Evolutionary conservation across 371 early-diverging fungal species (phyloP).

Genomic region (Chytridiales sp.): DNA sequence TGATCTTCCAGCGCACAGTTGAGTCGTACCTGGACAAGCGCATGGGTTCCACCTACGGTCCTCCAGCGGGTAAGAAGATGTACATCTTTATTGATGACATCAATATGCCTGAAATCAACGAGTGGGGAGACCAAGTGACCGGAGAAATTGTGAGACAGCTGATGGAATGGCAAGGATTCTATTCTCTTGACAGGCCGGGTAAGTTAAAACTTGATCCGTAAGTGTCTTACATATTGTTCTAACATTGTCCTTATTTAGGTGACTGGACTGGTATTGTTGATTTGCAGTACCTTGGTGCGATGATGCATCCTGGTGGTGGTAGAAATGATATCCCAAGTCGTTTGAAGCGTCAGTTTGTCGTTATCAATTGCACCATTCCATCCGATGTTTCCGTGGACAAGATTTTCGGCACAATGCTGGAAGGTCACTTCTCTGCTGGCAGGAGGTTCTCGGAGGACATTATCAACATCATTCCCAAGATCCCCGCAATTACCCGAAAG

Average conservation of each 20-base stretch:
- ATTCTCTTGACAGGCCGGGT: slow-evolving; percentile 60
- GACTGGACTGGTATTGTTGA: slow-evolving; percentile 67
- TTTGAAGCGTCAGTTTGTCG: slow-evolving; percentile 58
- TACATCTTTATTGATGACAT: slow-evolving; percentile 63
- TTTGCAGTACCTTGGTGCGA: slow-evolving; percentile 58
- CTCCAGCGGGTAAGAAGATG: slow-evolving; percentile 68
- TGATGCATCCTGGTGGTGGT: slow-evolving; percentile 70
- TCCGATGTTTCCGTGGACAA: slow-evolving; percentile 62
- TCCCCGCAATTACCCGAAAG: slow-evolving; percentile 52
- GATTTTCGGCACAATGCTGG: slow-evolving; percentile 64
- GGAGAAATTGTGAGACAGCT: slow-evolving; percentile 63
- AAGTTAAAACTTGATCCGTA: slow-evolving; percentile 7
- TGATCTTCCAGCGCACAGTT: slow-evolving; percentile 62
- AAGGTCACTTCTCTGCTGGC: slow-evolving; percentile 56
- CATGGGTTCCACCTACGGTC: slow-evolving; percentile 66
- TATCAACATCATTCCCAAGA: slow-evolving; percentile 32
- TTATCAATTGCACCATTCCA: slow-evolving; percentile 64
- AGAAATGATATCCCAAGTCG: slow-evolving; percentile 63
- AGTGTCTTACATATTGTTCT: neutral
- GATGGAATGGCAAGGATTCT: slow-evolving; percentile 64
- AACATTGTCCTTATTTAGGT: slow-evolving; percentile 29
- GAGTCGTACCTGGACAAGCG: slow-evolving; percentile 64
- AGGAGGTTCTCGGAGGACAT: slow-evolving; percentile 57
- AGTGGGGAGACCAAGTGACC: slow-evolving; percentile 69
- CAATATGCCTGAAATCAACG: slow-evolving; percentile 70